phyloP scores from a whole-genome alignment of 2,329 filamentous ascomycete species.

The Aspergillus fructus region DNA sequence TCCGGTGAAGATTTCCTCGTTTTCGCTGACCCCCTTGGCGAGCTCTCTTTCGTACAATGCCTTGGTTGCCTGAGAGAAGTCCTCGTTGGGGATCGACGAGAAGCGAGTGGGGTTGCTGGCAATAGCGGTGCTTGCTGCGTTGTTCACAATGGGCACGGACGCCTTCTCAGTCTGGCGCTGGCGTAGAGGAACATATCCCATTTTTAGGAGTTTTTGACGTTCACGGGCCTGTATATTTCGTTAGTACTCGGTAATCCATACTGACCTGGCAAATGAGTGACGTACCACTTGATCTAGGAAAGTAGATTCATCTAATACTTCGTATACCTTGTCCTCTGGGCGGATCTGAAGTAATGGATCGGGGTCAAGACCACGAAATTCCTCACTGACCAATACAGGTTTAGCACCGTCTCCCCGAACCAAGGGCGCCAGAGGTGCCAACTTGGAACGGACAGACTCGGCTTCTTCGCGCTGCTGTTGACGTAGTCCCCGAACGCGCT shows the following conservation, averaged over 20 bases:
- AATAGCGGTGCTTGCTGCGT: conserved; percentile 44
- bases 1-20: conserved; percentile 91
- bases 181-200: conserved; percentile 66
- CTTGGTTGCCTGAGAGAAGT: conserved; percentile 83
- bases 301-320: conserved; percentile 56
- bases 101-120: conserved; percentile 65
- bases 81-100: conserved; percentile 67
- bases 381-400: conserved; percentile 19
- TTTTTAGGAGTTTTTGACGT: conserved; percentile 60
- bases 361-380: conserved; percentile 57
- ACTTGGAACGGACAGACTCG: conserved; percentile 51
- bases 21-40: conserved; percentile 84
- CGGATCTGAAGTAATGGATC: conserved; percentile 65
- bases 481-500: conserved; percentile 65
- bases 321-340: conserved; percentile 61
- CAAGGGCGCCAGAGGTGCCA: conserved; percentile 51
- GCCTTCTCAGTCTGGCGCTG: conserved; percentile 42
- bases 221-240: conserved; percentile 47
- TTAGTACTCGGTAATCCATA: conserved; percentile 11
- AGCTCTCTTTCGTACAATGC: conserved; percentile 90
- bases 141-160: conserved; percentile 30
- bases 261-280: conserved; percentile 12
- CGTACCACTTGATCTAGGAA: conserved; percentile 59
- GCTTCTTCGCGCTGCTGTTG: conserved; percentile 69
- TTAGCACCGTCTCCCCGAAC: conserved; percentile 20